These are phyloP conservation scores for Yamadazyma aaseri DNA, from an alignment of 1,139 yeast species.

Conservation along the genomic window DNA sequence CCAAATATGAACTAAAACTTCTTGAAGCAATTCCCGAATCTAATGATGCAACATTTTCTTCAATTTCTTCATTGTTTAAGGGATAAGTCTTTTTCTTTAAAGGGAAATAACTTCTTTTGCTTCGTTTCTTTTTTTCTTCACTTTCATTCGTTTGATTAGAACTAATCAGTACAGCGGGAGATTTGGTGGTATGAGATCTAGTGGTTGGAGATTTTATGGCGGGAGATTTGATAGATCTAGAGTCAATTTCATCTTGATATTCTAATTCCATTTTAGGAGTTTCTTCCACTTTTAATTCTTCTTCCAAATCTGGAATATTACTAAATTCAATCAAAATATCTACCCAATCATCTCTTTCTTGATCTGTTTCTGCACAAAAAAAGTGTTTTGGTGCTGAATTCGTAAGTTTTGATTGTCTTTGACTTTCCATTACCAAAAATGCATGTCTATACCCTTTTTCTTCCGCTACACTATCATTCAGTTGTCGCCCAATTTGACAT, in stretches of 20 bases:
- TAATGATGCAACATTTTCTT: conserved; percentile 6
- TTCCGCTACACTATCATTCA: conserved; percentile 58
- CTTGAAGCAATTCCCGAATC: conserved; percentile 1
- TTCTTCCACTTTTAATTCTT: conserved; percentile 3
- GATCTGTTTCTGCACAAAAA: conserved; percentile 80
- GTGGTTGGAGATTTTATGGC: conserved; percentile 15
- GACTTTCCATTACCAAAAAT: conserved; percentile 66
- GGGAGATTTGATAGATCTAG: conserved; percentile 12
- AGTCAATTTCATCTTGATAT: conserved; percentile 18
- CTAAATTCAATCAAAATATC: conserved; percentile 52
- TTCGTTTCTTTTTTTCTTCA: conserved; percentile 46
- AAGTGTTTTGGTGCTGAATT: conserved; percentile 58
- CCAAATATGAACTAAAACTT: conserved; percentile 38
- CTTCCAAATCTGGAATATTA: conserved; percentile 11
- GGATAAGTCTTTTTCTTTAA: conserved; percentile 38
- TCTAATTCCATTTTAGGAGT: conserved; percentile 7
- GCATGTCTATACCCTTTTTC: conserved; percentile 78
- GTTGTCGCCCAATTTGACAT: conserved; percentile 60
- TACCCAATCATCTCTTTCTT: conserved; percentile 80
- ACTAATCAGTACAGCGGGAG: too few relatives aligned
- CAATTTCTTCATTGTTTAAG: conserved; percentile 3
- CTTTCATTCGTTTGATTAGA: conserved; percentile 16
- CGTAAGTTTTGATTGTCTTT: conserved; percentile 53
- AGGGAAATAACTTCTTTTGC: conserved; percentile 61
- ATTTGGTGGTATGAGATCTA: conserved; percentile 13